Base-by-base conservation (phyloP, 768 basidiomycete genomes). In the Rhodotorula sphaerocarpa region DNA sequence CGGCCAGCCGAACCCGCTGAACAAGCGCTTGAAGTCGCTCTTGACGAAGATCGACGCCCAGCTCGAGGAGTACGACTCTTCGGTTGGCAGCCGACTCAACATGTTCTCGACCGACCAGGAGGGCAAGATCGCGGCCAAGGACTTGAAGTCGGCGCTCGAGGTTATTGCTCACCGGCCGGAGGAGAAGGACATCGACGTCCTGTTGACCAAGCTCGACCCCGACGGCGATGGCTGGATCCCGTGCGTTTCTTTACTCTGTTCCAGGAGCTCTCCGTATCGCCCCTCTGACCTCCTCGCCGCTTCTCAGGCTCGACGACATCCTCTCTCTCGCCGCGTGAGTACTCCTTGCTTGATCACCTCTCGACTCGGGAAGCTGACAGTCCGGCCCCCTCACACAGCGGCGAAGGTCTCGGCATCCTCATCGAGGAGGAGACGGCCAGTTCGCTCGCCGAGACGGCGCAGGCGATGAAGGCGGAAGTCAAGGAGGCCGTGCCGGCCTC, bases 161-260 rank as follows among this genome's bases (percentile, higher is more conserved):
- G 90, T 95, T 56, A 96, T 96, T 79, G 87, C 87, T 77, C 95
- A 97, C 76, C 83, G 71, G 15, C 93, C 92, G 7, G 86, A 89
- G 59, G 88, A 92, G 57, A 86, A 90, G 65, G 85, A 89, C 21
- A 88, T 89, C 28, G 83, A 86, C 63, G 84, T 83, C 27, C 84
- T 99, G 54, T 83, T 92, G 56, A 84, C 89, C 73, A 97, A 97
- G 76, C 78, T 97, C 71, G 95, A 99, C 74, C 87, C 89, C 15
- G 93, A 97, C 77, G 84, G 88, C 76, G 93, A 97, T 73, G 92
- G 93, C 0, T 93, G 84, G 73, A 91, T 96, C 30, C 89, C 92
- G 74, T n/a, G 7, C 43, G 43, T 44, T 11, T 41, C 80, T 97
- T 21, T 46, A 10, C 9, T 9, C 14, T 31, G 12, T 21, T 39